Evolutionary conservation across 129 eudicot genomes (phyloP).

Genomic region (Oenanthe sinensis): DNA sequence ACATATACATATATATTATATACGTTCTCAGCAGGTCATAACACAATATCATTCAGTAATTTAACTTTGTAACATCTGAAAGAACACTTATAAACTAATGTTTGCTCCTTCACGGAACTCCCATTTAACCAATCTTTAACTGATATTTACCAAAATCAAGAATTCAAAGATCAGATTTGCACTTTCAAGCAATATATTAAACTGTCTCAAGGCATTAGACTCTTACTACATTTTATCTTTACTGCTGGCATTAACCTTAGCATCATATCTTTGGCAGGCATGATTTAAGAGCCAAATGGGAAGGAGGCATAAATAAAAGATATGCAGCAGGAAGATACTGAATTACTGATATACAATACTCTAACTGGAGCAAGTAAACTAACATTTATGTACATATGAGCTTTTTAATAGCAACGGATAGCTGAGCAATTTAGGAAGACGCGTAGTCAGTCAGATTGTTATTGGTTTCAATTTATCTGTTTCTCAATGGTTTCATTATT

Average conservation of each 20-base stretch:
- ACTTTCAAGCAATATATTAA: not conserved
- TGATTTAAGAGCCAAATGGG: not conserved
- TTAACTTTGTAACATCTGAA: not conserved
- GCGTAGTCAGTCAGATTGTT: not conserved
- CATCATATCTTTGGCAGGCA: not conserved
- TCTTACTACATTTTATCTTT: not conserved
- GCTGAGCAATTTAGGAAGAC: not conserved
- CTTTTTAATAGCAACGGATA: not conserved
- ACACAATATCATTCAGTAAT: not conserved
- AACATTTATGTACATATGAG: not conserved
- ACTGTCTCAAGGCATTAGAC: not conserved
- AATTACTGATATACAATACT: not conserved
- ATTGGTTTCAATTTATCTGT: not conserved
- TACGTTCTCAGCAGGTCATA: too few relatives aligned
- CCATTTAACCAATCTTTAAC: not conserved
- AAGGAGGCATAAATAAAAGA: not conserved
- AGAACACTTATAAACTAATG: not conserved
- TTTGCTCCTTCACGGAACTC: not conserved
- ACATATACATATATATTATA: too few relatives aligned
- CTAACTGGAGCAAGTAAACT: not conserved
- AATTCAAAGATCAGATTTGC: not conserved
- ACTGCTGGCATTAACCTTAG: not conserved
- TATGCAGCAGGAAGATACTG: not conserved
- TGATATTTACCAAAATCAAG: not conserved
- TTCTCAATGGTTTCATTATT: not conserved